Evolutionary conservation across 371 early-diverging fungal species (phyloP).

Genomic region (Lichtheimia ramosa): DNA sequence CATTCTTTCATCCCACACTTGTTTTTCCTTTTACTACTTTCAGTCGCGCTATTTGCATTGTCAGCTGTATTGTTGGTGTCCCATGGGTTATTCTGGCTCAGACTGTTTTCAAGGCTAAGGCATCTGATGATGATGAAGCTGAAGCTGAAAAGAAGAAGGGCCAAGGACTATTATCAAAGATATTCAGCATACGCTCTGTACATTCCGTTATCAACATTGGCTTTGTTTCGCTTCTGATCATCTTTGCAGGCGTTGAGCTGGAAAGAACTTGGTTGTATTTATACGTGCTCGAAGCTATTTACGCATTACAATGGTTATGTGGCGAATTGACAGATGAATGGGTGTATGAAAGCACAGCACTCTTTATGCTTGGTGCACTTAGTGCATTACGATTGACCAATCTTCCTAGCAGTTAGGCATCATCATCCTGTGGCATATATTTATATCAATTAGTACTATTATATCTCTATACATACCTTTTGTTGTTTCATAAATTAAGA

Average conservation of each 20-base stretch:
- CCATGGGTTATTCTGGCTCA: not conserved
- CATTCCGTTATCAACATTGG: not conserved
- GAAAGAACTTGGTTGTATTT: not conserved
- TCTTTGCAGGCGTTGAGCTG: not conserved
- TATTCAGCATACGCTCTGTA: not conserved
- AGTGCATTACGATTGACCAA: not conserved
- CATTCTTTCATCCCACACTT: not conserved
- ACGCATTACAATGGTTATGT: not conserved
- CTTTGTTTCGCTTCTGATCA: not conserved
- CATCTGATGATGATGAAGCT: too few species aligned
- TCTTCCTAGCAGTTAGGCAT: too few species aligned
- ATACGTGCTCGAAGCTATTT: not conserved
- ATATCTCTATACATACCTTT: too few species aligned
- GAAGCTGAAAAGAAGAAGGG: too few species aligned
- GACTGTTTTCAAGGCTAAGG: not conserved
- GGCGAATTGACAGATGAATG: not conserved
- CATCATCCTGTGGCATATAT: too few species aligned
- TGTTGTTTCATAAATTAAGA: too few species aligned
- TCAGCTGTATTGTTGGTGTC: not conserved
- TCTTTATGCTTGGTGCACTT: conserved; percentile 1
- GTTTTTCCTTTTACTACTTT: not conserved
- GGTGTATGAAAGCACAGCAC: not conserved
- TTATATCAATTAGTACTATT: too few species aligned
- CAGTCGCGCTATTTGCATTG: not conserved
- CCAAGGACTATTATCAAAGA: not conserved